A percentile compares a stretch with the other conserved stretches of the same genome.
Evolutionary conservation across 352 stramenopile species (phyloP).

Genomic region (Phytophthora syringae): DNA sequence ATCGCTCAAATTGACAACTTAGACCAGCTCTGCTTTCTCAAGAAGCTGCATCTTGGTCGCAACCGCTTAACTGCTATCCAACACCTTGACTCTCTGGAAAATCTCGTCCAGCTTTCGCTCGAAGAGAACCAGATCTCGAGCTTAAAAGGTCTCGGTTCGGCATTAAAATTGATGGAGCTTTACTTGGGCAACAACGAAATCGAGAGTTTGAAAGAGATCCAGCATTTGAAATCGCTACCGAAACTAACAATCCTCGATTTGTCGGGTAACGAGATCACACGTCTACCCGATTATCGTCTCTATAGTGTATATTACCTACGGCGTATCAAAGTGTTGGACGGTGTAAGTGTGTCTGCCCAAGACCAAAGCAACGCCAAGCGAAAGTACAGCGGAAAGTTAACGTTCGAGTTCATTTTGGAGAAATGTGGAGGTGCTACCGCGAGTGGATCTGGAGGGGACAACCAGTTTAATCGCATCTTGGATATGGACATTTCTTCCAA

Average conservation of each 20-base stretch:
- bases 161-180: conserved; percentile 84
- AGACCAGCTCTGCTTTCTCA: conserved; percentile 58
- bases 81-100: conserved; percentile 61
- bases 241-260: conserved; percentile 90
- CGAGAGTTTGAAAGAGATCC: conserved; percentile 79
- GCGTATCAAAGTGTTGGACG: conserved; percentile 86
- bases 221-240: conserved; percentile 79
- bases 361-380: conserved; percentile 85
- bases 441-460: conserved; percentile 16
- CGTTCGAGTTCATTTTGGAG: conserved; percentile 83
- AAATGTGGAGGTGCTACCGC: conserved; percentile 56
- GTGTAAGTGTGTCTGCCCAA: conserved; percentile 72
- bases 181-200: conserved; percentile 90
- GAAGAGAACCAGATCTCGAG: conserved; percentile 88
- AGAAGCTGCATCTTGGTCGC: conserved; percentile 78
- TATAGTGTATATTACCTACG: conserved; percentile 86
- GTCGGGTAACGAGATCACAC: conserved; percentile 79
- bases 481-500: conserved; percentile 82
- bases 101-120: conserved; percentile 78
- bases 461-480: conserved; percentile 61
- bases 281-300: conserved; percentile 69
- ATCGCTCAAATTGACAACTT: conserved; percentile 76
- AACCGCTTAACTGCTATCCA: conserved; percentile 79
- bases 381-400: conserved; percentile 89
- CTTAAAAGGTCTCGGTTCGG: conserved; percentile 60